These are phyloP conservation scores for Penicillium corylophilum DNA, from an alignment of 2,329 filamentous ascomycete species.

Conservation along the genomic window DNA sequence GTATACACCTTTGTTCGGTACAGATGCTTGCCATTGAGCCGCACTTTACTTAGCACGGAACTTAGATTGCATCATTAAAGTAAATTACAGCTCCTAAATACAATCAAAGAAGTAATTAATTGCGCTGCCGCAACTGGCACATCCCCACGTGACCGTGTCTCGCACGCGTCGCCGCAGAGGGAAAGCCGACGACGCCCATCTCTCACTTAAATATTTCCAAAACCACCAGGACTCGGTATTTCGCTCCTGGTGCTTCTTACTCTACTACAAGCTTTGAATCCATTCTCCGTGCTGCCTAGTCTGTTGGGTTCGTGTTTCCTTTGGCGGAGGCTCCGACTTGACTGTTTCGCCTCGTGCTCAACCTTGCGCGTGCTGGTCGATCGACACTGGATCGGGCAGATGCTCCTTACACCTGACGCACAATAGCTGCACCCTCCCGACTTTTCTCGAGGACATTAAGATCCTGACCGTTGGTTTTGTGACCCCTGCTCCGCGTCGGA, in stretches of 20 bases:
- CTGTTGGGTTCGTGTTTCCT: not conserved
- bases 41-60: too few relatives aligned
- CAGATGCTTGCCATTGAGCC: too few relatives aligned
- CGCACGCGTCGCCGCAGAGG: constrained; percentile 30
- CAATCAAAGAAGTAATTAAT: not conserved
- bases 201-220: constrained; percentile 1
- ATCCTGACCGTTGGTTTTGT: constrained; percentile 13
- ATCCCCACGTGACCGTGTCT: constrained; percentile 34
- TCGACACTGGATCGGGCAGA: constrained; percentile 25
- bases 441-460: constrained; percentile 10
- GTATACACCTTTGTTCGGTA: too few relatives aligned
- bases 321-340: constrained; percentile 7
- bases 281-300: not conserved
- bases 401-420: constrained; percentile 12
- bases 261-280: not conserved
- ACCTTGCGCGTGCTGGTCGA: constrained; percentile 24
- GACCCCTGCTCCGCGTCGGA: constrained; percentile 16
- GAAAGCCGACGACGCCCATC: constrained; percentile 11
- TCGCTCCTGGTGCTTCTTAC: not conserved
- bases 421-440: constrained; percentile 9
- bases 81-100: not conserved
- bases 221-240: constrained; percentile 2
- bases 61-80: too few relatives aligned
- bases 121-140: constrained; percentile 2
- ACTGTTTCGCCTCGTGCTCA: constrained; percentile 23